A percentile compares a stretch with the other conserved stretches of the same genome.
phyloP scores from a whole-genome alignment of 2,329 filamentous ascomycete species.

The Mycocentrospora acerina region DNA sequence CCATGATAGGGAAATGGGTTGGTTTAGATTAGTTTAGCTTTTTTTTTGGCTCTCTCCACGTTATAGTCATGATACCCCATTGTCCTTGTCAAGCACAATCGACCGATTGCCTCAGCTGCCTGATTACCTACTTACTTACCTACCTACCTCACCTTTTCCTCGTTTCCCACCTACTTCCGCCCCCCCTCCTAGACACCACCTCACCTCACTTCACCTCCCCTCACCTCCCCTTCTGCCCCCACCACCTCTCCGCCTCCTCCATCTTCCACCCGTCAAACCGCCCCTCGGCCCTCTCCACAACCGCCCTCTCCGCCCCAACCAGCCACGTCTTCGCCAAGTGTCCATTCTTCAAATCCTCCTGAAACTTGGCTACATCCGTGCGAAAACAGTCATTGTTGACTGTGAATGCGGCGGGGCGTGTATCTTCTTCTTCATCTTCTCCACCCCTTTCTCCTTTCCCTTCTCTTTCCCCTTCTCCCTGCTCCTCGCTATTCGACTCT shows the following conservation, averaged over 20 bases:
- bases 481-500: no score
- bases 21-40: no score
- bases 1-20: no score
- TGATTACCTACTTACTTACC: no score
- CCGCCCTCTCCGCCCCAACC: conserved; percentile 55
- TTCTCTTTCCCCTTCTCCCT: no score
- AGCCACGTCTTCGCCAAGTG: conserved; percentile 61
- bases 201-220: background rate
- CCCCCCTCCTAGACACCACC: conserved; percentile 1
- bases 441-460: background rate
- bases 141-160: no score
- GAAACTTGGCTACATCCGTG: conserved; percentile 56
- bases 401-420: conserved; percentile 26
- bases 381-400: conserved; percentile 50
- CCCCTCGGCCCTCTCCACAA: conserved; percentile 53
- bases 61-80: no score
- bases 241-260: conserved; percentile 57
- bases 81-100: no score
- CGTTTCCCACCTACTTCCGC: background rate
- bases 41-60: no score
- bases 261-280: conserved; percentile 60
- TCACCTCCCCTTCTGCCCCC: conserved; percentile 56
- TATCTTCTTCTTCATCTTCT: conserved; percentile 6
- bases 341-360: conserved; percentile 57
- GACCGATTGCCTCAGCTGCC: no score